These are phyloP conservation scores for Epipyxis sp. DNA, from an alignment of 108 stramenopile genomes.

Conservation along the genomic window DNA sequence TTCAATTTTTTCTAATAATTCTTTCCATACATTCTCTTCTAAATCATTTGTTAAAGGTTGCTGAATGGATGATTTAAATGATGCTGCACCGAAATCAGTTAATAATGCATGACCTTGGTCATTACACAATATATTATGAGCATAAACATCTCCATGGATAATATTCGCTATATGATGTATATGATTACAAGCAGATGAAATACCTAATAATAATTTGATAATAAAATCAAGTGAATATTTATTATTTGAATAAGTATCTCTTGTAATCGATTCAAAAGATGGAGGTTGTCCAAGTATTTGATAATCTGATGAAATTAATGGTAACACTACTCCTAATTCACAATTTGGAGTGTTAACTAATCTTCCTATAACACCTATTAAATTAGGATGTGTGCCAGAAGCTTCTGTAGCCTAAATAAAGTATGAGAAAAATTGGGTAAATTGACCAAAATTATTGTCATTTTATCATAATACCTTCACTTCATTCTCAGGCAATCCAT, in stretches of 20 bases:
- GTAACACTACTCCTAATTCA: not conserved
- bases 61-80: too few species aligned
- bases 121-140: not conserved
- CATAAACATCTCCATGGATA: slow-evolving; percentile 13
- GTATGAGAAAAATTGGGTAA: too few species aligned
- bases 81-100: slow-evolving; percentile 5
- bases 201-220: not conserved
- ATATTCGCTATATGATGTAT: not conserved
- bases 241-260: not conserved
- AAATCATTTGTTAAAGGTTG: not conserved
- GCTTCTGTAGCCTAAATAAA: not conserved
- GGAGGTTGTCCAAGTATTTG: not conserved
- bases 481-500: not conserved
- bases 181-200: not conserved
- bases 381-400: not conserved
- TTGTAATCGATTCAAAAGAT: slow-evolving; percentile 5
- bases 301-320: not conserved
- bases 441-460: too few species aligned
- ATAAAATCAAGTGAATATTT: not conserved
- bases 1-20: not conserved
- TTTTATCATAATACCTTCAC: too few species aligned
- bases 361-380: not conserved
- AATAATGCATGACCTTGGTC: not conserved
- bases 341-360: not conserved
- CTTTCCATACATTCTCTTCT: not conserved